Evolutionary conservation across 1,139 yeast genomes (phyloP).

Genomic region (Suhomyces ambrosiae): DNA sequence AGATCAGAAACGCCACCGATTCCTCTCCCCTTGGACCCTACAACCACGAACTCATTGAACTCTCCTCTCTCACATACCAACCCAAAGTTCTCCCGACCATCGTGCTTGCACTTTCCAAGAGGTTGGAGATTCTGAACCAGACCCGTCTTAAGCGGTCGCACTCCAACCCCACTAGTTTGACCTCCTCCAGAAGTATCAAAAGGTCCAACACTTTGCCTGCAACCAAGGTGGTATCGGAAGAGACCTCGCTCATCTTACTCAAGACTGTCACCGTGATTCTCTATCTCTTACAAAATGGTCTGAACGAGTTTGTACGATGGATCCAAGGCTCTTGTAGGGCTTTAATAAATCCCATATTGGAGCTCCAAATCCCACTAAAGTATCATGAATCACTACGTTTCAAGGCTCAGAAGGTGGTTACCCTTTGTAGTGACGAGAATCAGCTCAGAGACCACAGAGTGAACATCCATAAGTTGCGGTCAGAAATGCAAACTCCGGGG

Average conservation of each 20-base stretch:
- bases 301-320: slow-evolving; percentile 37
- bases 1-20: slow-evolving; percentile 31
- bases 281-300: slow-evolving; percentile 43
- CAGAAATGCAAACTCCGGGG: slow-evolving; percentile 44
- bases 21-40: slow-evolving; percentile 44
- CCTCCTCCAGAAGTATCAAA: not conserved
- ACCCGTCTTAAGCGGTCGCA: slow-evolving; percentile 3
- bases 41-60: slow-evolving; percentile 37
- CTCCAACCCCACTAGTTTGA: slow-evolving; percentile 2
- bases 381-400: slow-evolving; percentile 28
- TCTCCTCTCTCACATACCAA: slow-evolving; percentile 32
- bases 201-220: slow-evolving; percentile 5
- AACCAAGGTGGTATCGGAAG: slow-evolving; percentile 4
- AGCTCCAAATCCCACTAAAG: slow-evolving; percentile 13
- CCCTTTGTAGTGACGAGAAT: slow-evolving; percentile 30
- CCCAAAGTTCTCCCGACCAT: slow-evolving; percentile 20
- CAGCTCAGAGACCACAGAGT: slow-evolving; percentile 34
- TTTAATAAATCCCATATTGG: slow-evolving; percentile 16
- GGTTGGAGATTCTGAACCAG: slow-evolving; percentile 7
- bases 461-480: slow-evolving; percentile 41
- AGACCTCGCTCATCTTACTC: slow-evolving; percentile 25
- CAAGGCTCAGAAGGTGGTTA: slow-evolving; percentile 32
- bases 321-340: slow-evolving; percentile 18
- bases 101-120: slow-evolving; percentile 17
- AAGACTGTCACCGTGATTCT: slow-evolving; percentile 41